Percentiles rank a stretch among this genome's conserved stretches.
These are phyloP conservation scores for Apiospora arundinis DNA, from an alignment of 2,329 filamentous ascomycete species.

Conservation along the genomic window DNA sequence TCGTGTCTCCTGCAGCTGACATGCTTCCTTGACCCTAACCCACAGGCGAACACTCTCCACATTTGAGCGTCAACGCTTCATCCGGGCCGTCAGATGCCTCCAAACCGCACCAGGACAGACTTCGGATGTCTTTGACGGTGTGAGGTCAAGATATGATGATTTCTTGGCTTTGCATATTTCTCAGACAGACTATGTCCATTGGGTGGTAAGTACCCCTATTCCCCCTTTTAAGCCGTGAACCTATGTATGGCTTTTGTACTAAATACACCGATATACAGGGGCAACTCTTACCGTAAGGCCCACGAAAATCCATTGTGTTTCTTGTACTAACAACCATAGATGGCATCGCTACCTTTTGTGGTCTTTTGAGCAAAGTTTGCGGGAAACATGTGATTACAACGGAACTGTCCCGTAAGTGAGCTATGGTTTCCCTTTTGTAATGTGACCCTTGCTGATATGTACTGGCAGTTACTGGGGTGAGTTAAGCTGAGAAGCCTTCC, in stretches of 20 bases:
- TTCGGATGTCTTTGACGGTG: slow-evolving; percentile 41
- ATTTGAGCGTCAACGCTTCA: slow-evolving; percentile 42
- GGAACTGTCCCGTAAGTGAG: slow-evolving; percentile 27
- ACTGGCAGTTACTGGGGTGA: slow-evolving; percentile 10
- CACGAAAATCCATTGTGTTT: background rate
- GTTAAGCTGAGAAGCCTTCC: background rate
- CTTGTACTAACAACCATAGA: background rate
- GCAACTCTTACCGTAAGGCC: background rate
- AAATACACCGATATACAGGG: background rate
- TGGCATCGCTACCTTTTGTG: slow-evolving; percentile 30
- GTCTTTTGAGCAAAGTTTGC: slow-evolving; percentile 28
- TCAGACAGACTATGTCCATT: slow-evolving; percentile 47
- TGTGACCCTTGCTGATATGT: background rate
- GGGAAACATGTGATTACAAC: slow-evolving; percentile 25
- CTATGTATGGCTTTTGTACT: background rate
- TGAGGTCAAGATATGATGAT: slow-evolving; percentile 51
- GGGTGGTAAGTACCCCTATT: slow-evolving; percentile 26
- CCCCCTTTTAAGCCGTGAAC: background rate
- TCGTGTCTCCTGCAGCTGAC: background rate
- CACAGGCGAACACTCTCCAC: slow-evolving; percentile 22
- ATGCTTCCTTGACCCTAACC: background rate
- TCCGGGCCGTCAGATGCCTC: slow-evolving; percentile 48
- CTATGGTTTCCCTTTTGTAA: background rate
- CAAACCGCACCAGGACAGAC: slow-evolving; percentile 38
- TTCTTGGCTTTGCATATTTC: slow-evolving; percentile 51